Evolutionary conservation across 768 basidiomycete genomes (phyloP).

Genomic region (Agaricus subrufescens): DNA sequence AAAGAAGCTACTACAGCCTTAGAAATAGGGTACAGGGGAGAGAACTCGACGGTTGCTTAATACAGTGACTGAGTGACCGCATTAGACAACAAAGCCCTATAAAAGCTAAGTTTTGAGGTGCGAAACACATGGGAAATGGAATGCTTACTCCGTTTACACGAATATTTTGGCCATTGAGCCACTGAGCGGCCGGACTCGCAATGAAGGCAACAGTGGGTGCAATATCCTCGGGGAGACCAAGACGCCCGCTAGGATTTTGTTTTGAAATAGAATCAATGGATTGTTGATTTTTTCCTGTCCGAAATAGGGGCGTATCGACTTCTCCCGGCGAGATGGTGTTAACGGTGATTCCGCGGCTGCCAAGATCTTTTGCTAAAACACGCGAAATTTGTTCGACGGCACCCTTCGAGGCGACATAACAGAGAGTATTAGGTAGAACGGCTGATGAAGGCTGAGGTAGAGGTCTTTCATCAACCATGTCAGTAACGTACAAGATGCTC

Average conservation of each 20-base stretch:
- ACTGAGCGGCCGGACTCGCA: conserved; percentile 45
- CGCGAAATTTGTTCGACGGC: conserved; percentile 56
- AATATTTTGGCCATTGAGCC: conserved; percentile 58
- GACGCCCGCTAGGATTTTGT: conserved; percentile 40
- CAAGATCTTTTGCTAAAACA: conserved; percentile 57
- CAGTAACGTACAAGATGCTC: conserved; percentile 27
- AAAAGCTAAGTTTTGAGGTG: not conserved
- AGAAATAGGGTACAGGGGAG: too few species aligned
- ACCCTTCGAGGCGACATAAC: conserved; percentile 53
- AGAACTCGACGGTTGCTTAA: too few species aligned
- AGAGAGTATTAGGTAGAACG: conserved; percentile 42
- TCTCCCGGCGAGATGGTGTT: conserved; percentile 56
- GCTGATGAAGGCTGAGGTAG: conserved; percentile 14
- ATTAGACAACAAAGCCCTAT: conserved; percentile 4
- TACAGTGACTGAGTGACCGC: too few species aligned
- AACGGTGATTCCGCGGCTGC: conserved; percentile 46
- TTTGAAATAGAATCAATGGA: conserved; percentile 41
- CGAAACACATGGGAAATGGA: not conserved
- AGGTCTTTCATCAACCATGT: not conserved
- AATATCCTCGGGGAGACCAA: conserved; percentile 49
- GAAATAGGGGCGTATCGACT: conserved; percentile 51
- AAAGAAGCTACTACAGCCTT: too few species aligned
- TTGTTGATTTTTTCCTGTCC: conserved; percentile 45
- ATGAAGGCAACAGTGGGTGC: conserved; percentile 50
- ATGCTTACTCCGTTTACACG: conserved; percentile 50